Evolutionary conservation across 2,329 filamentous ascomycete species (phyloP).

Genomic region (Plectosphaerella cucumerina): DNA sequence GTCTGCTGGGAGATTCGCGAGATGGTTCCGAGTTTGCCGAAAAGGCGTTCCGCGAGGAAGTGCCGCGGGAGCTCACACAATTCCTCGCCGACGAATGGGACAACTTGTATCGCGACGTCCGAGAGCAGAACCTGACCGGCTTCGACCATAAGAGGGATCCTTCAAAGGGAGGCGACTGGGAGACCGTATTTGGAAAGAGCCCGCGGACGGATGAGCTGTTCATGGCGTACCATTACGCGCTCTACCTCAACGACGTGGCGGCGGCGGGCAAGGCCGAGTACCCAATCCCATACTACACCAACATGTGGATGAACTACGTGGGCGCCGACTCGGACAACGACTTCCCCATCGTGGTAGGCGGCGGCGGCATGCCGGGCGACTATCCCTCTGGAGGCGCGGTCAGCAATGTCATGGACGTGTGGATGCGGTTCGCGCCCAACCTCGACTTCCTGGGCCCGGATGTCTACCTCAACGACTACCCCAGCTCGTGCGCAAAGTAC

Average conservation of each 20-base stretch:
- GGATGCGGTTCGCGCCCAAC: conserved; percentile 27
- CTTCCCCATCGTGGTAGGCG: conserved; percentile 18
- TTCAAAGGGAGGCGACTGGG: conserved; percentile 15
- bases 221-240: conserved; percentile 22
- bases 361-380: conserved; percentile 19
- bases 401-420: conserved; percentile 23
- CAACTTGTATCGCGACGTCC: conserved; percentile 3
- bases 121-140: neutral
- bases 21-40: conserved; percentile 35
- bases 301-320: conserved; percentile 22
- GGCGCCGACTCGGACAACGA: conserved; percentile 14
- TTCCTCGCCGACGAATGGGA: neutral
- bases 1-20: conserved; percentile 42
- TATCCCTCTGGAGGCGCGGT: conserved; percentile 23
- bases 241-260: conserved; percentile 20
- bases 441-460: conserved; percentile 39
- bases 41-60: conserved; percentile 25
- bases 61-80: conserved; percentile 15
- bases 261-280: conserved; percentile 18
- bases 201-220: conserved; percentile 15
- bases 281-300: conserved; percentile 18
- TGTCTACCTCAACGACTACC: conserved; percentile 32
- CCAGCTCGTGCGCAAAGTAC: conserved; percentile 31
- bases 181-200: conserved; percentile 21
- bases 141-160: neutral